These are phyloP conservation scores for Citrus sp. DNA, from an alignment of 345 rosid species.

Conservation along the genomic window DNA sequence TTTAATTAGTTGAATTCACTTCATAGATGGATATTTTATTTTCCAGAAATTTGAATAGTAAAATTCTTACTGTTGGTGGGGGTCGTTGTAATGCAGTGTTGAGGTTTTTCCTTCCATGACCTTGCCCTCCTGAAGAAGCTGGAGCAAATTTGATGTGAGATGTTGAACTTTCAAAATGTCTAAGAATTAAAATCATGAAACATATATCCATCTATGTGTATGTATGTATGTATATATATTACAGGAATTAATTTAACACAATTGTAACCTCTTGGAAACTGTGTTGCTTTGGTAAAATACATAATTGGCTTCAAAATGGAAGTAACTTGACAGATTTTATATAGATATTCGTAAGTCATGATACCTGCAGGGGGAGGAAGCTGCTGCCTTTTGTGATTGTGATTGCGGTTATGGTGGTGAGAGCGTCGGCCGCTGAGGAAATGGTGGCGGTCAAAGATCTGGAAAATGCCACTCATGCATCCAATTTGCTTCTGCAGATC, in stretches of 20 bases:
- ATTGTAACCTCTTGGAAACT: background rate
- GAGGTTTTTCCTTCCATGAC: constrained; percentile 30
- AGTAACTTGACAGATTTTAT: background rate
- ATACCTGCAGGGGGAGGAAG: constrained; percentile 58
- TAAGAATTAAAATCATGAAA: too few relatives aligned
- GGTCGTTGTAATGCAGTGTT: constrained; percentile 30
- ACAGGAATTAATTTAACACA: background rate
- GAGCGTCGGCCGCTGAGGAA: constrained; percentile 49
- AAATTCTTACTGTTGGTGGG: constrained; percentile 39
- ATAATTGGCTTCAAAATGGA: background rate
- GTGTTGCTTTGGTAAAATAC: background rate
- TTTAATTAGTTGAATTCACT: background rate
- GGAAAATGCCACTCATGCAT: constrained; percentile 85
- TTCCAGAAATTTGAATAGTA: background rate
- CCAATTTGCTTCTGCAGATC: constrained; percentile 77
- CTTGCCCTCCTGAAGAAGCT: constrained; percentile 37
- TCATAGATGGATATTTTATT: background rate
- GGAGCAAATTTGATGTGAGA: constrained; percentile 24
- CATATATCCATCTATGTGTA: too few relatives aligned
- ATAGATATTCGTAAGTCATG: too few relatives aligned
- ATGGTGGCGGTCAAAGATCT: constrained; percentile 69
- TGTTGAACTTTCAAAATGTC: background rate
- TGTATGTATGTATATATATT: too few relatives aligned
- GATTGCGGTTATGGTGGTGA: constrained; percentile 31
- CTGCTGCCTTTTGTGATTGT: constrained; percentile 2